phyloP scores from a whole-genome alignment of 2,329 filamentous ascomycete species.

The Ophiostoma sp. region DNA sequence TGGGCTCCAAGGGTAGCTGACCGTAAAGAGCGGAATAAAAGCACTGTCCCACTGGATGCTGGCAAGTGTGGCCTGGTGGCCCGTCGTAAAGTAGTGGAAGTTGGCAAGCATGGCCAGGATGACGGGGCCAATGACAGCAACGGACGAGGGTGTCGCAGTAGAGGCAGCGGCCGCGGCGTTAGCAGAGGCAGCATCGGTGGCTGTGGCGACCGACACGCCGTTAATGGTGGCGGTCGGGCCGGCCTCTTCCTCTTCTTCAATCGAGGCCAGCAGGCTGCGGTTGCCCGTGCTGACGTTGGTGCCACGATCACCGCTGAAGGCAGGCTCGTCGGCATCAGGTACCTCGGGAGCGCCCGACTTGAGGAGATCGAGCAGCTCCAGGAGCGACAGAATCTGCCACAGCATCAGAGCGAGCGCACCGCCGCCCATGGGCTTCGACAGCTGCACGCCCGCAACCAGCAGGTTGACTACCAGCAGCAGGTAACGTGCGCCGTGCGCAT shows the following conservation, averaged over 20 bases:
- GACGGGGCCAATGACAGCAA: slow-evolving; percentile 75
- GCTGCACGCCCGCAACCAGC: slow-evolving; percentile 70
- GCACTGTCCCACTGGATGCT: slow-evolving; percentile 95
- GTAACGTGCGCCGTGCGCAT: slow-evolving; percentile 89
- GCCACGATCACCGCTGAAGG: not conserved
- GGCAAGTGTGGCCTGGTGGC: slow-evolving; percentile 84
- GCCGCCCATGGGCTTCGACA: slow-evolving; percentile 93
- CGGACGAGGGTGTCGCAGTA: slow-evolving; percentile 61
- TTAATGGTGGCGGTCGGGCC: not conserved
- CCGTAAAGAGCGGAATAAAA: slow-evolving; percentile 80
- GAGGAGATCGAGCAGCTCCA: slow-evolving; percentile 64
- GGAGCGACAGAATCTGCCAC: slow-evolving; percentile 84
- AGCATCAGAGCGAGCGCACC: slow-evolving; percentile 79
- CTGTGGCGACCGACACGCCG: not conserved
- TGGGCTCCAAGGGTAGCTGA: slow-evolving; percentile 88
- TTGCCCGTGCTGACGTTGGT: not conserved
- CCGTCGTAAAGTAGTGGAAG: slow-evolving; percentile 97
- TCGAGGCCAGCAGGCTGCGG: slow-evolving; percentile 22
- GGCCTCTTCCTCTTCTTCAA: slow-evolving; percentile 22
- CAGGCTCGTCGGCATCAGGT: not conserved
- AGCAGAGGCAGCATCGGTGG: not conserved
- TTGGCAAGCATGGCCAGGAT: slow-evolving; percentile 85
- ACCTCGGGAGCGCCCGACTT: slow-evolving; percentile 43
- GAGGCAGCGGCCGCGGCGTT: slow-evolving; percentile 32
- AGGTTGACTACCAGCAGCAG: slow-evolving; percentile 80